Conservation (phyloP, 139 green algal genomes). For the Chlamydomonas incerta region DNA sequence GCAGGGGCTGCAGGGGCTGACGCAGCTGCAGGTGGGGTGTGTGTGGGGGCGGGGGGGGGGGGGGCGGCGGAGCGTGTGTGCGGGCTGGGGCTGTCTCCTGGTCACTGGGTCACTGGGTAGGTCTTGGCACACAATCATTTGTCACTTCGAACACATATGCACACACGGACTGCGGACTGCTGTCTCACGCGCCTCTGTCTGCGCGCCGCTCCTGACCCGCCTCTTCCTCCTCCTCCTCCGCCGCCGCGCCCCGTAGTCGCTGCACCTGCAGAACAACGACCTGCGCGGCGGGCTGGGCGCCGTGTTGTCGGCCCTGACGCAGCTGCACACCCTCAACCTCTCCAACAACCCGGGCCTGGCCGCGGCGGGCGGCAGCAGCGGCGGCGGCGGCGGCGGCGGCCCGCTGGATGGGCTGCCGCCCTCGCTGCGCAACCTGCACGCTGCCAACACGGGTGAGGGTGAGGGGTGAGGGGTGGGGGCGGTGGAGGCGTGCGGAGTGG, state of each 20-base stretch:
- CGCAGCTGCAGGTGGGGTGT: neutral
- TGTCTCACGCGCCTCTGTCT: too few relatives aligned
- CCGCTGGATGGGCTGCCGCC: slow-evolving; percentile 11
- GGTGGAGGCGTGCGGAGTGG: too few relatives aligned
- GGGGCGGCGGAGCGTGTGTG: neutral
- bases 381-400: neutral
- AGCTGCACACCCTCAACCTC: slow-evolving; percentile 21
- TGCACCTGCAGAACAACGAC: slow-evolving; percentile 31
- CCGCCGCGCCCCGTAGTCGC: neutral
- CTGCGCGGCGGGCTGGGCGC: neutral
- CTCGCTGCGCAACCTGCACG: slow-evolving; percentile 10
- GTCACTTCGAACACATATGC: too few relatives aligned
- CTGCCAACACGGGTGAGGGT: slow-evolving; percentile 5
- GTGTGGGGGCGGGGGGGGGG: neutral
- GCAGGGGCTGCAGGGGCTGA: slow-evolving; percentile 18
- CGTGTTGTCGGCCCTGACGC: neutral
- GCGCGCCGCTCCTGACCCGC: neutral
- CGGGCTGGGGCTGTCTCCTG: neutral
- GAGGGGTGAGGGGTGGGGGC: too few relatives aligned
- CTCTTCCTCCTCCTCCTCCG: too few relatives aligned
- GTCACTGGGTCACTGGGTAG: too few relatives aligned
- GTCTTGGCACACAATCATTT: too few relatives aligned
- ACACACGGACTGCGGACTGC: too few relatives aligned
- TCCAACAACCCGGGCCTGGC: neutral
- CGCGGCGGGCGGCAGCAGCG: too few relatives aligned